Evolutionary conservation across 306 rosid species (phyloP).

Genomic region (Vigna trinervia): DNA sequence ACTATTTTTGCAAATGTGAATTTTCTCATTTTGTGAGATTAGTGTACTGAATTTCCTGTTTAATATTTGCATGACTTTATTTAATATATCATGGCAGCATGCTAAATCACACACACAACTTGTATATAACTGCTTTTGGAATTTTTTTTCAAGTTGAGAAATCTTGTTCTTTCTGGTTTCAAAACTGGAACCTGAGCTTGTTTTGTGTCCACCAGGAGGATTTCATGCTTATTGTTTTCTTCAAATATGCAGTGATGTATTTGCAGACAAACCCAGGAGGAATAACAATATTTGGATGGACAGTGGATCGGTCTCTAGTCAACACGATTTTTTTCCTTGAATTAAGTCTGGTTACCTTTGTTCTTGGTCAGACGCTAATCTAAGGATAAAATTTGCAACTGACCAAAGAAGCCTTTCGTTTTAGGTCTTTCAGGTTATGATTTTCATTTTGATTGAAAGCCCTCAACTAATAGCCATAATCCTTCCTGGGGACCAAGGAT

Average conservation of each 20-base stretch:
- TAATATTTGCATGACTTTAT: constrained; percentile 1
- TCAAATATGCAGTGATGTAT: constrained; percentile 69
- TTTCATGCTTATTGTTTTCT: constrained; percentile 24
- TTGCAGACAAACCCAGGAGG: constrained; percentile 87
- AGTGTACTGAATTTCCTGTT: constrained; percentile 23
- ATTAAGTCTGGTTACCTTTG: constrained; percentile 69
- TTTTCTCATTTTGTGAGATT: constrained; percentile 4
- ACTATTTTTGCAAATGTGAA: constrained; percentile 1
- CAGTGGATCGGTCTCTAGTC: constrained; percentile 74
- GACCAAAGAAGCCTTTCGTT: background rate
- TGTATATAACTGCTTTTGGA: background rate
- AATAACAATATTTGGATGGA: constrained; percentile 87
- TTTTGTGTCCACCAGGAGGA: constrained; percentile 1
- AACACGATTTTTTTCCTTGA: constrained; percentile 83
- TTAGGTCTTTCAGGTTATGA: constrained; percentile 8
- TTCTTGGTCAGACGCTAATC: constrained; percentile 69
- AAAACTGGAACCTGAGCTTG: constrained; percentile 13
- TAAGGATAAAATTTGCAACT: constrained; percentile 18
- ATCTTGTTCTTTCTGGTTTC: constrained; percentile 18
- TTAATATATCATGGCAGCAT: background rate
- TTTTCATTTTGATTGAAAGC: constrained; percentile 28
- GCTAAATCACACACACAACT: background rate
- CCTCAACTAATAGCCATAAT: background rate
- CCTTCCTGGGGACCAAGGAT: constrained; percentile 1
- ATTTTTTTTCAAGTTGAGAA: constrained; percentile 7